Base-by-base conservation (phyloP, 2,329 filamentous ascomycete species). In the Sordariomycetes sp. region DNA sequence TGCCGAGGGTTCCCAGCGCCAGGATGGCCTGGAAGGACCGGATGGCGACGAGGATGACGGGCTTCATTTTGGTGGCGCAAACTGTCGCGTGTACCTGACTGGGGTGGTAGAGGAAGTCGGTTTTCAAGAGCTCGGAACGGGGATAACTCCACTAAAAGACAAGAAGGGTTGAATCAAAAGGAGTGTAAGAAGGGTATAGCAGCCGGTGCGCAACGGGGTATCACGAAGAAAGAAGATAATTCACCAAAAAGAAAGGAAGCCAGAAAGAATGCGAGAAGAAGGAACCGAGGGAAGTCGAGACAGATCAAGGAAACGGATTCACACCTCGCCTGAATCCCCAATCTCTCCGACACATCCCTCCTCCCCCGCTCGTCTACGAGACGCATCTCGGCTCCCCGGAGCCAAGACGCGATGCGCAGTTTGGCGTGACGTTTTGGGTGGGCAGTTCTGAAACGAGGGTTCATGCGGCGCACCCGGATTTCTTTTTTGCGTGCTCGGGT, bases 11-110 rank as follows among this genome's bases (percentile, higher is more conserved):
- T 18, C 76, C 66, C 34, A 80, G 59, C 16, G 75, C 72, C 35
- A 80, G 71, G 46, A 76, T 54, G 48, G 70, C 68, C 68, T 82
- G 79, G 48, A 73, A 68, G 52, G 71, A 70, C 59, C 79, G 74
- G 56, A 81, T 54, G 32, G 55, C 35, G 50, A 43, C 12, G 16
- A 51, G 34, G 24, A 35, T 50, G 34, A 10, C 40, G 5, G 46
- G 20, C 54, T 34, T 46, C 52, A 53, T 58, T 53, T 51, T 40
- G 20, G 50, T 37, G 11, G n/a, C 24, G 32, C 7, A 28, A 28
- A 20, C 32, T 37, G 25, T 28, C 6, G 46, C 20, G 46, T 58
- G 11, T 14, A 10, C 28, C 12, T 28, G 32, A n/a, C n/a, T n/a
- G n/a, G n/a, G n/a, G n/a, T n/a, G n/a, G n/a, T n/a, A 32, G 34